A percentile compares a stretch with the other conserved stretches of the same genome.
phyloP scores from a whole-genome alignment of 2,329 filamentous ascomycete genomes.

The Fusarium robinianum region DNA sequence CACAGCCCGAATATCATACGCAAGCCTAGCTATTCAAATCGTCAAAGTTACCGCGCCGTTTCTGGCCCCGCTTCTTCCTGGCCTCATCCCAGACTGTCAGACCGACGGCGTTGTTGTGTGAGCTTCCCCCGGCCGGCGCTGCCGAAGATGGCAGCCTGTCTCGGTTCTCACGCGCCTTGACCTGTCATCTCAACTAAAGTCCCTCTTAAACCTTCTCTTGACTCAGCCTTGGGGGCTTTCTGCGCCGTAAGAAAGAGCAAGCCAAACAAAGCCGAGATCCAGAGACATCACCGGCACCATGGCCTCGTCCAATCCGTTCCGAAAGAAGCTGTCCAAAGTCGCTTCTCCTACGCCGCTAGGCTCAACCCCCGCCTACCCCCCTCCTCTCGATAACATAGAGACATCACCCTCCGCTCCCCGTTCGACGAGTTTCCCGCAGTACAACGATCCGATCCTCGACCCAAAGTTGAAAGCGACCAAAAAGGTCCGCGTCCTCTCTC shows the following conservation, averaged over 20 bases:
- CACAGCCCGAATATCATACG: slow-evolving; percentile 17
- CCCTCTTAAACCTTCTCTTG: slow-evolving; percentile 9
- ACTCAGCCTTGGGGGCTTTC: no score
- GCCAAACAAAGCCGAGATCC: no score
- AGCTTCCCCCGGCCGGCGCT: slow-evolving; percentile 34
- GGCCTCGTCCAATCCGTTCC: slow-evolving; percentile 57
- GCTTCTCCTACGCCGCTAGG: no score
- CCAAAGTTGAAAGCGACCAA: slow-evolving; percentile 61
- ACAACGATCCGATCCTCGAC: slow-evolving; percentile 42
- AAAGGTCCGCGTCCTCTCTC: slow-evolving; percentile 69
- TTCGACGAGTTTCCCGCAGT: slow-evolving; percentile 32
- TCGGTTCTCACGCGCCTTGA: slow-evolving; percentile 35
- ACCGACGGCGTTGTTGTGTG: no score
- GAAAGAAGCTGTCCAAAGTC: no score
- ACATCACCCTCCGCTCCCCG: slow-evolving; percentile 35
- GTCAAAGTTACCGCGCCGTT: slow-evolving; percentile 12
- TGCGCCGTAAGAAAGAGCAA: no score
- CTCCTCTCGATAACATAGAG: slow-evolving; percentile 39
- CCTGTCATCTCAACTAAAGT: slow-evolving; percentile 26
- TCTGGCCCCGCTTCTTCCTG: no score
- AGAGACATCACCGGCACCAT: slow-evolving; percentile 21
- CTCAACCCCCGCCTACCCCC: slow-evolving; percentile 30
- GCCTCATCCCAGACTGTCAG: no score
- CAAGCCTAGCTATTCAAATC: no score
- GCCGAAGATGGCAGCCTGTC: slow-evolving; percentile 38